Evolutionary conservation across 768 basidiomycete species (phyloP).

Genomic region (Kwoniella europaea): DNA sequence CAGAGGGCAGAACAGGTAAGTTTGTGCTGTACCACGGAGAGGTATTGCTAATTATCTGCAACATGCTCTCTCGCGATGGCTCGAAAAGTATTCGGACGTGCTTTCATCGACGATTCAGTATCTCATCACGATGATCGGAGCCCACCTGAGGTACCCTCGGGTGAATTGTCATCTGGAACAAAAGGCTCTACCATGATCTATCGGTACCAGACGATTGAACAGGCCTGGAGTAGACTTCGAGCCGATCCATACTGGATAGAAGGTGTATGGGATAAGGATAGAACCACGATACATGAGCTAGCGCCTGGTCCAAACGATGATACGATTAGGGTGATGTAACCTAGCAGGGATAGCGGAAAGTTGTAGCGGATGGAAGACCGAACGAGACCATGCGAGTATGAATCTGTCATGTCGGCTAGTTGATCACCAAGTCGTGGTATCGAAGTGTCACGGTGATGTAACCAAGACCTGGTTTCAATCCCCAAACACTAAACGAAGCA

Average conservation of each 20-base stretch:
- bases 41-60: conserved; percentile 3
- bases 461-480: too few relatives aligned
- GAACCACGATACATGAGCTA: conserved; percentile 32
- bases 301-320: too few relatives aligned
- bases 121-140: conserved; percentile 13
- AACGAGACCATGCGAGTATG: too few relatives aligned
- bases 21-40: too few relatives aligned
- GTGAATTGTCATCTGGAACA: conserved; percentile 22
- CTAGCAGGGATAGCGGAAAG: too few relatives aligned
- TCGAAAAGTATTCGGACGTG: conserved; percentile 42
- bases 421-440: too few relatives aligned
- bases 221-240: conserved; percentile 42
- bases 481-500: too few relatives aligned
- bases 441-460: too few relatives aligned
- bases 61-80: background rate
- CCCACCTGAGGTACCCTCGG: background rate
- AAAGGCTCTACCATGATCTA: conserved; percentile 38
- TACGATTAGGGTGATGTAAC: too few relatives aligned
- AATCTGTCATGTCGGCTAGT: too few relatives aligned
- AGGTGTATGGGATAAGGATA: conserved; percentile 51
- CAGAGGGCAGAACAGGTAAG: background rate
- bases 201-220: conserved; percentile 29
- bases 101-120: conserved; percentile 24
- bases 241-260: conserved; percentile 42
- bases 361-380: too few relatives aligned